Conservation (phyloP, 305 asterid genomes). For the Solanum hybrid region DNA sequence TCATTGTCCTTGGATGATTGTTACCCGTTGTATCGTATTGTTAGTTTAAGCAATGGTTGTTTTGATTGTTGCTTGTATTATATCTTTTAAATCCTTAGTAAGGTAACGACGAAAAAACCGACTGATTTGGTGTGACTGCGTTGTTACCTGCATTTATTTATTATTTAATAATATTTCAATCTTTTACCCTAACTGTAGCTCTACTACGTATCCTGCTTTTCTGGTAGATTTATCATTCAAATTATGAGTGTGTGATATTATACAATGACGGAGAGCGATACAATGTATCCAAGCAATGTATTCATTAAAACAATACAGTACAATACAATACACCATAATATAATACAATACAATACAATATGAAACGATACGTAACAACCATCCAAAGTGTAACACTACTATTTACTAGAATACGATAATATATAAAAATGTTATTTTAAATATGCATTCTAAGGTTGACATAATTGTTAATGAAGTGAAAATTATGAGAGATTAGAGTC, state of each 20-base stretch:
- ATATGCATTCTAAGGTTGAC: not conserved
- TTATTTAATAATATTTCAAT: not conserved
- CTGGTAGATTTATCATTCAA: not conserved
- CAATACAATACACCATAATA: not conserved
- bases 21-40: not conserved
- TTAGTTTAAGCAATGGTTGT: not conserved
- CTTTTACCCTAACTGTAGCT: not conserved
- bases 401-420: not conserved
- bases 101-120: accelerated
- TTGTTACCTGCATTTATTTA: not conserved
- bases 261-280: not conserved
- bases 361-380: too few relatives aligned
- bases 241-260: not conserved
- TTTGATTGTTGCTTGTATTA: not conserved
- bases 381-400: not conserved
- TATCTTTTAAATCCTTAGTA: not conserved
- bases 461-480: not conserved
- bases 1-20: not conserved
- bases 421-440: not conserved
- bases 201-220: not conserved
- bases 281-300: not conserved
- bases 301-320: not conserved
- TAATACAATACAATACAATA: too few relatives aligned
- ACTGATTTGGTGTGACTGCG: not conserved
- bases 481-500: not conserved